Evolutionary conservation across 306 rosid species (phyloP).

Genomic region (Dalbergia cultrata): DNA sequence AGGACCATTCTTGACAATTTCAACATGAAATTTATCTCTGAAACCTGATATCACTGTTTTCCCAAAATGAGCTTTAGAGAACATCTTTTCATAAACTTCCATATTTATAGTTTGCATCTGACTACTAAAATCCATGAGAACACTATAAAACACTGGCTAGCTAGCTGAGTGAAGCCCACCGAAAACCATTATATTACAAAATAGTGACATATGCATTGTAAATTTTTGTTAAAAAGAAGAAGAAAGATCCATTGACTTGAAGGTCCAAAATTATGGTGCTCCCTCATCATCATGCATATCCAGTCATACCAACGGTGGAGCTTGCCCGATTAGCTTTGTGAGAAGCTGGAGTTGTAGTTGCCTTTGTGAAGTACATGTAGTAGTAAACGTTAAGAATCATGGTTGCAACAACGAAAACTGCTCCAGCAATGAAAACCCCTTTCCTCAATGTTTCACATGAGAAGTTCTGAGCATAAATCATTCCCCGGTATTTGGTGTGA

Average conservation of each 20-base stretch:
- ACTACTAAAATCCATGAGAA: constrained; percentile 34
- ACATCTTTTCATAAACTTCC: constrained; percentile 22
- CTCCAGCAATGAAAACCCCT: constrained; percentile 87
- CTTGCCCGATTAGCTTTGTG: constrained; percentile 74
- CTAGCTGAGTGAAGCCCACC: constrained; percentile 32
- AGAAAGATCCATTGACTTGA: constrained; percentile 33
- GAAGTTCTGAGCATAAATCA: constrained; percentile 83
- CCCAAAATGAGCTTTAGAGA: constrained; percentile 3
- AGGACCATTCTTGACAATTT: constrained; percentile 7
- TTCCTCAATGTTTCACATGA: constrained; percentile 89
- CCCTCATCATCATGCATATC: constrained; percentile 58
- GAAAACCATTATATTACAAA: constrained; percentile 29
- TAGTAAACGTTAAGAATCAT: constrained; percentile 89
- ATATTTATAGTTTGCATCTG: constrained; percentile 35
- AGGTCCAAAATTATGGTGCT: constrained; percentile 46
- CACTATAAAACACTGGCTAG: constrained; percentile 26
- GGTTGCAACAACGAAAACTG: constrained; percentile 87
- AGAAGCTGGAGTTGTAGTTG: constrained; percentile 64
- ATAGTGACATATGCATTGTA: constrained; percentile 27
- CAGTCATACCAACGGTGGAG: constrained; percentile 88
- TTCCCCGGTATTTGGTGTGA: constrained; percentile 84
- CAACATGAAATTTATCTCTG: background rate
- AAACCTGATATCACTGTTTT: constrained; percentile 19
- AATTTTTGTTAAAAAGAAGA: background rate
- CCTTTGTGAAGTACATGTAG: constrained; percentile 94